Conservation (phyloP, 495 filamentous ascomycete species). For the Penicillium arizonense region DNA sequence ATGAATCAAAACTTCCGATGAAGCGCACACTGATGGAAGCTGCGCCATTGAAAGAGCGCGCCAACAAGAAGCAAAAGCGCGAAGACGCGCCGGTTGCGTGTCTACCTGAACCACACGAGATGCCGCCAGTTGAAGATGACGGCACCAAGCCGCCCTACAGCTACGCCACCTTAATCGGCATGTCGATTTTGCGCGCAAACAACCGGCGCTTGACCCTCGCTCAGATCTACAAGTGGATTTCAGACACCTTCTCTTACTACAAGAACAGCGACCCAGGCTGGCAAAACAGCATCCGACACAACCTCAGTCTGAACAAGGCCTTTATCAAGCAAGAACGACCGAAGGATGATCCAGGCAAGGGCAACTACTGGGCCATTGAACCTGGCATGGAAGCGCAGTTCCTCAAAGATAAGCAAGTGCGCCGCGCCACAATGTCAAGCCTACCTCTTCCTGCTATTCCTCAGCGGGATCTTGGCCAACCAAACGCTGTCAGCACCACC, state of each 20-base stretch:
- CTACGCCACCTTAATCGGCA: constrained; percentile 94
- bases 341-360: constrained; percentile 96
- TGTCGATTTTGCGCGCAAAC: constrained; percentile 89
- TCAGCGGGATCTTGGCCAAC: constrained; percentile 28
- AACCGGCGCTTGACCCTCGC: constrained; percentile 82
- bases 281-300: constrained; percentile 99
- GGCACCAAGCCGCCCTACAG: constrained; percentile 86
- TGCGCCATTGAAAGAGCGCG: constrained; percentile 68
- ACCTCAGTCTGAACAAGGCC: constrained; percentile 96
- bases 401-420: constrained; percentile 74
- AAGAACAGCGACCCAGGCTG: constrained; percentile 79
- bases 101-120: constrained; percentile 70
- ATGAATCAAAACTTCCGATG: constrained; percentile 56
- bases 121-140: constrained; percentile 81
- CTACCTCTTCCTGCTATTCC: constrained; percentile 39
- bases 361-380: constrained; percentile 96
- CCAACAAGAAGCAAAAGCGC: constrained; percentile 59
- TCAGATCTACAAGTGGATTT: constrained; percentile 99
- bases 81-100: constrained; percentile 46
- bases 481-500: constrained; percentile 31
- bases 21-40: constrained; percentile 74
- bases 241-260: constrained; percentile 88
- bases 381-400: constrained; percentile 85
- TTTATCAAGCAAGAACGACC: constrained; percentile 95
- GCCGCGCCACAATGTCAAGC: constrained; percentile 53